Evolutionary conservation across 805 yeast species (phyloP).

Genomic region (Metschnikowia reukaufii): DNA sequence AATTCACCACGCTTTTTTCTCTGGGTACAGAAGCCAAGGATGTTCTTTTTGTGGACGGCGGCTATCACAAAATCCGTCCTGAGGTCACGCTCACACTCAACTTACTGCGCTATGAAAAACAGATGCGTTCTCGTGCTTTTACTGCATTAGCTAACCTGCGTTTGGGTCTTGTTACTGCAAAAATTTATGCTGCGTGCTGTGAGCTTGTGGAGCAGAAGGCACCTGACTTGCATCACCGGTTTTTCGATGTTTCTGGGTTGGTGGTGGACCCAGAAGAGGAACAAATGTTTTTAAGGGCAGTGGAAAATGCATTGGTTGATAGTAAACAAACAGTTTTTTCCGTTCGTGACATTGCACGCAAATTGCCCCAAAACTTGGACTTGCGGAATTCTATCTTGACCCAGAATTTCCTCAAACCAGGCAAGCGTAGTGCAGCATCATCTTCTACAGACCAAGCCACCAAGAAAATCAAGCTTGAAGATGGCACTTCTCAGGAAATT

Average conservation of each 20-base stretch:
- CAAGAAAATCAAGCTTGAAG: slow-evolving; percentile 46
- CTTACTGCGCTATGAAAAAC: slow-evolving; percentile 64
- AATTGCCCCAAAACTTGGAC: slow-evolving; percentile 43
- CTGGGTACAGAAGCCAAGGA: slow-evolving; percentile 27
- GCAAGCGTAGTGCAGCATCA: slow-evolving; percentile 14
- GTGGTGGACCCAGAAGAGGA: slow-evolving; percentile 50
- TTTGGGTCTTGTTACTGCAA: slow-evolving; percentile 66
- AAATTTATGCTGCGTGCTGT: slow-evolving; percentile 61
- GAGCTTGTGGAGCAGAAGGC: slow-evolving; percentile 57
- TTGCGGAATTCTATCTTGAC: slow-evolving; percentile 47
- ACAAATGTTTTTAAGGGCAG: slow-evolving; percentile 23
- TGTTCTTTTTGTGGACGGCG: slow-evolving; percentile 28
- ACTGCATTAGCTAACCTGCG: slow-evolving; percentile 62
- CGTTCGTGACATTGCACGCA: slow-evolving; percentile 33
- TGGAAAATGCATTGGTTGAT: slow-evolving; percentile 37
- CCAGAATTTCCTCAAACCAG: slow-evolving; percentile 41
- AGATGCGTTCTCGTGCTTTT: slow-evolving; percentile 63
- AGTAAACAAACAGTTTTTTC: slow-evolving; percentile 36
- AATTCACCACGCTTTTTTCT: slow-evolving; percentile 35
- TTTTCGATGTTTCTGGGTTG: slow-evolving; percentile 47
- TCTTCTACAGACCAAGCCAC: slow-evolving; percentile 8
- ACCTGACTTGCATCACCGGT: slow-evolving; percentile 41
- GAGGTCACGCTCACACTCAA: slow-evolving; percentile 58
- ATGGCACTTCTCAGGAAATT: slow-evolving; percentile 10
- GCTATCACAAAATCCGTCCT: slow-evolving; percentile 47